Evolutionary conservation across 192 early-diverging fungal species (phyloP).

Genomic region (Backusella morwellensis): DNA sequence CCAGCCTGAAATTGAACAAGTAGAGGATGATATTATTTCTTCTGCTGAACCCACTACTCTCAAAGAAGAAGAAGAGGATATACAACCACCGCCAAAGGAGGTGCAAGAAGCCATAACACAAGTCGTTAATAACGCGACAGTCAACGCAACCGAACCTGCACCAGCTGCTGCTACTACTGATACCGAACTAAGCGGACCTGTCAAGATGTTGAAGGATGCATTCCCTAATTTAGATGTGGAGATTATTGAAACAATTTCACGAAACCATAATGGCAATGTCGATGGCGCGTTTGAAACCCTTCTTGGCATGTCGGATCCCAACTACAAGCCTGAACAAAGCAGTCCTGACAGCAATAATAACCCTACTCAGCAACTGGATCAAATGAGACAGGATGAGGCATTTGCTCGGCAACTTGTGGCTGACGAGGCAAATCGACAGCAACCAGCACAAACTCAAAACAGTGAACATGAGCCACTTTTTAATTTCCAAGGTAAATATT

Average conservation of each 20-base stretch:
- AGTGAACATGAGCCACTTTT: conserved; percentile 1
- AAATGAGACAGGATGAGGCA: conserved; percentile 49
- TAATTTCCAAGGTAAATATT: conserved; percentile 16
- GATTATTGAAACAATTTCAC: conserved; percentile 46
- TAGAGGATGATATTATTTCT: neutral
- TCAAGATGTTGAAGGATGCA: conserved; percentile 38
- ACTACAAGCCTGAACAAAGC: conserved; percentile 38
- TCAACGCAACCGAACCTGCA: neutral
- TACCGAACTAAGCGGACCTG: neutral
- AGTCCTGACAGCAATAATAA: neutral
- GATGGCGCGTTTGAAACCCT: conserved; percentile 48
- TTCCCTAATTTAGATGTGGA: conserved; percentile 51
- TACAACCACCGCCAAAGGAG: neutral
- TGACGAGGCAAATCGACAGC: conserved; percentile 39
- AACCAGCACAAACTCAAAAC: neutral
- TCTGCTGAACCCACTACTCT: neutral
- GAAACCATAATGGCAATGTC: conserved; percentile 40
- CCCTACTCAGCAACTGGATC: conserved; percentile 35
- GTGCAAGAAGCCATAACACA: neutral
- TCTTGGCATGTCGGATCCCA: conserved; percentile 51
- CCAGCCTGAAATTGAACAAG: neutral
- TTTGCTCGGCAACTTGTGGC: conserved; percentile 45
- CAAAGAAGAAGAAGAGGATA: neutral
- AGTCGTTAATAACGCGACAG: neutral
- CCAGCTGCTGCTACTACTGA: neutral